Conservation (phyloP, 352 stramenopile genomes). For the Globisporangium takayamanum region DNA sequence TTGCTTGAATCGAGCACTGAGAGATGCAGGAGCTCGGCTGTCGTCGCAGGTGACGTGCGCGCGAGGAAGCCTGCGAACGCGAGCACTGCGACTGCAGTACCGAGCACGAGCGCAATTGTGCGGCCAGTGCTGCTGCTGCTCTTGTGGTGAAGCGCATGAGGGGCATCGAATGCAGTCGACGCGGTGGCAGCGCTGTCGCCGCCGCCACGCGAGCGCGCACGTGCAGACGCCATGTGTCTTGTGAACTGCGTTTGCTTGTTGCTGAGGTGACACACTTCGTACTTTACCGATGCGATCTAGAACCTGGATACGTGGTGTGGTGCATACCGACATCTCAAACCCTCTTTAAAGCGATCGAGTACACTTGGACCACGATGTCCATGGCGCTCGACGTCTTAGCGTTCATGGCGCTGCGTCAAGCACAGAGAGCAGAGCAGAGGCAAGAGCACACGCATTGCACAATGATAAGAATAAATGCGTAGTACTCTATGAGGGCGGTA, state of each 20-base stretch:
- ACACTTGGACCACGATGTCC: no score
- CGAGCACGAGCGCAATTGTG: background rate
- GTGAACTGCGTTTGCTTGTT: background rate
- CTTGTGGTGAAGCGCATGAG: background rate
- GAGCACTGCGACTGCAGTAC: constrained; percentile 1
- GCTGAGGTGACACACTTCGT: background rate
- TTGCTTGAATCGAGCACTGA: constrained; percentile 25
- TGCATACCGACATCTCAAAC: background rate
- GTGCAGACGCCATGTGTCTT: constrained; percentile 11
- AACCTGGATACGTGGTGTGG: background rate
- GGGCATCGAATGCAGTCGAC: no score
- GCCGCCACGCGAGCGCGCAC: constrained; percentile 11
- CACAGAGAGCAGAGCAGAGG: no score
- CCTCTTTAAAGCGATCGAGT: background rate
- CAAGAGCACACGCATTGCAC: no score
- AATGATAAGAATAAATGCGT: no score
- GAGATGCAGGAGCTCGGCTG: constrained; percentile 7
- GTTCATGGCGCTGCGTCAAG: no score
- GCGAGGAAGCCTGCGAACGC: constrained; percentile 9
- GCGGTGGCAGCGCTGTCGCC: background rate
- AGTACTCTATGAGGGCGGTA: no score
- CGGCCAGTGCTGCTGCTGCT: background rate
- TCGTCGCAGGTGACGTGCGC: constrained; percentile 1
- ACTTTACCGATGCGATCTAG: background rate
- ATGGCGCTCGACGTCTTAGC: no score